These are phyloP conservation scores for Xylaria sp. DNA, from an alignment of 2,329 filamentous ascomycete genomes.

Conservation along the genomic window DNA sequence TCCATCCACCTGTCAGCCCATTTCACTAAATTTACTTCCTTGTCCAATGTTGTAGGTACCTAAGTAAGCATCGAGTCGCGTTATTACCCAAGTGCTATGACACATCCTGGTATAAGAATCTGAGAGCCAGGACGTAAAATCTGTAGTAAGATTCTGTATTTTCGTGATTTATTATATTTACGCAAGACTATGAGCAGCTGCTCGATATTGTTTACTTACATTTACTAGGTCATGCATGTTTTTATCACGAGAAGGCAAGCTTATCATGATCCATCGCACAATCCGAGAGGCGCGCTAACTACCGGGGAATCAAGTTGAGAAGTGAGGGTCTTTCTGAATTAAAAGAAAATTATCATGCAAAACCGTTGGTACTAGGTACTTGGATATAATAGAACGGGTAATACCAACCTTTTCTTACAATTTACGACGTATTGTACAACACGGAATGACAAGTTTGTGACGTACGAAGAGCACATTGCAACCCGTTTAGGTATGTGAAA, in stretches of 20 bases:
- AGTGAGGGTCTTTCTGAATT: background rate
- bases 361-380: too few species aligned
- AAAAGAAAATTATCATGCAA: background rate
- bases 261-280: background rate
- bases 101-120: background rate
- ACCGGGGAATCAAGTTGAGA: background rate
- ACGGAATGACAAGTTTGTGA: background rate
- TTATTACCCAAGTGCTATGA: background rate
- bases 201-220: background rate
- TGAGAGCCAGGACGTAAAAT: background rate
- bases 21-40: background rate
- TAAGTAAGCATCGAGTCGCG: background rate
- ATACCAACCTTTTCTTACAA: too few species aligned
- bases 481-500: background rate
- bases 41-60: background rate
- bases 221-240: background rate
- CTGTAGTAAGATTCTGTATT: background rate
- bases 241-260: too few species aligned
- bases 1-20: background rate
- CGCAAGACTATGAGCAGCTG: background rate
- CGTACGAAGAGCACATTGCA: background rate
- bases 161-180: background rate
- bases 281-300: background rate
- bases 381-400: too few species aligned
- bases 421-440: background rate